Conservation (phyloP, 495 filamentous ascomycete species). For the Hyaloscypha bicolor region DNA sequence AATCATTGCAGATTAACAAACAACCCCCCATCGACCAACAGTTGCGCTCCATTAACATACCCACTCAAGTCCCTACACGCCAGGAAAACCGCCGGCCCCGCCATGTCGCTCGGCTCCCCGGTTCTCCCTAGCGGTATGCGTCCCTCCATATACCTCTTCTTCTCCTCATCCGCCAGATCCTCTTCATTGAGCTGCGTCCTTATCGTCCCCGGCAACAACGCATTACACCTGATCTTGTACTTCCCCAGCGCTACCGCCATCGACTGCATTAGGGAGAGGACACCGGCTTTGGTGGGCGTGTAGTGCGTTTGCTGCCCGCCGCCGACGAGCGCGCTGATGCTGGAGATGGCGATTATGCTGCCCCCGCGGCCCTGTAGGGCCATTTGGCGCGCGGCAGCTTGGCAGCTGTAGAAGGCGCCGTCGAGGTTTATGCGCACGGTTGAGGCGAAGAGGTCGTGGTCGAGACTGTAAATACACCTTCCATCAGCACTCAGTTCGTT, state of each 20-base stretch:
- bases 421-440: constrained; percentile 80
- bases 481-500: too few relatives aligned
- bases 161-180: constrained; percentile 69
- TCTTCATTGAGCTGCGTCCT: constrained; percentile 84
- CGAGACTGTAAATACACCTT: constrained; percentile 41
- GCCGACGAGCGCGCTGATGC: constrained; percentile 84
- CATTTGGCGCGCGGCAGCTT: constrained; percentile 84
- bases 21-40: constrained; percentile 83
- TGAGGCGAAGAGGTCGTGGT: constrained; percentile 59
- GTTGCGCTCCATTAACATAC: constrained; percentile 81
- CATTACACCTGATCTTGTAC: constrained; percentile 81
- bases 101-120: constrained; percentile 69
- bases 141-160: constrained; percentile 82
- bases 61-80: constrained; percentile 76
- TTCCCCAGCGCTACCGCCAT: constrained; percentile 76
- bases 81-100: constrained; percentile 84
- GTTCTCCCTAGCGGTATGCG: constrained; percentile 79
- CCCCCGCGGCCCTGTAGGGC: constrained; percentile 66
- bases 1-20: constrained; percentile 59
- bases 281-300: constrained; percentile 88
- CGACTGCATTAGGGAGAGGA: constrained; percentile 83
- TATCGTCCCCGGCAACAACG: constrained; percentile 83
- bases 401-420: constrained; percentile 82
- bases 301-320: constrained; percentile 83
- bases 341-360: constrained; percentile 79